Conservation (phyloP, 2,329 filamentous ascomycete genomes). For the Fusarium sarcochroum region DNA sequence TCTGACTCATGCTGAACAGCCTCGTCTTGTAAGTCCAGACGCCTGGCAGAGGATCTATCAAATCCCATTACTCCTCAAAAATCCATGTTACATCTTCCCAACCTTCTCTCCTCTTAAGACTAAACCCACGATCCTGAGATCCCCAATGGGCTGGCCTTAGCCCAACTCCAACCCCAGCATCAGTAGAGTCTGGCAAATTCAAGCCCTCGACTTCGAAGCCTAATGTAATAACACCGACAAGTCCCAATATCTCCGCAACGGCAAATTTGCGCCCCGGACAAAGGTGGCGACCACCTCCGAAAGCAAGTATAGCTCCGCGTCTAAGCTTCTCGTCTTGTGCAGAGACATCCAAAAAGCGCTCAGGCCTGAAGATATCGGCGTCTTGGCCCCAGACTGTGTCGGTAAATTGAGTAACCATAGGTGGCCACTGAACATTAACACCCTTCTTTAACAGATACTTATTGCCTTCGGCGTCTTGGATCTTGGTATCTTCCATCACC, state of each 20-base stretch:
- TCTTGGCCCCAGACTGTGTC: constrained; percentile 43
- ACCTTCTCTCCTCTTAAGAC: constrained; percentile 1
- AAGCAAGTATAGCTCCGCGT: constrained; percentile 48
- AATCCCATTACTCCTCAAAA: neutral
- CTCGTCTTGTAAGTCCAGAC: too few relatives aligned
- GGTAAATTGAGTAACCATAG: constrained; percentile 39
- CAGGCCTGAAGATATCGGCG: constrained; percentile 32
- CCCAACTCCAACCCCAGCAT: constrained; percentile 14
- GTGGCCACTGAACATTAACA: constrained; percentile 44
- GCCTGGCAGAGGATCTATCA: too few relatives aligned
- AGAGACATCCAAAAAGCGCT: constrained; percentile 40
- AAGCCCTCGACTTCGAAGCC: constrained; percentile 33
- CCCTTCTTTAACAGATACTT: constrained; percentile 48
- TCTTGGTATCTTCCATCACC: constrained; percentile 56
- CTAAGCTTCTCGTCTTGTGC: constrained; percentile 41
- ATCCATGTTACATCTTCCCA: constrained; percentile 29
- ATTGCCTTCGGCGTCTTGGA: constrained; percentile 43
- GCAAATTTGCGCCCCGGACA: constrained; percentile 54
- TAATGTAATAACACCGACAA: constrained; percentile 20
- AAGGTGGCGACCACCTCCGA: constrained; percentile 52
- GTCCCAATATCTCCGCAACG: constrained; percentile 41
- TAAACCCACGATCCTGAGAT: neutral
- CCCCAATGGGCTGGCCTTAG: constrained; percentile 20
- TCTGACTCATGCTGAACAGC: too few relatives aligned
- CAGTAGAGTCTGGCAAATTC: constrained; percentile 18